A percentile compares a stretch with the other conserved stretches of the same genome.
phyloP scores from a whole-genome alignment of 1,284 basidiomycete genomes.

The Naganishia cerealis region DNA sequence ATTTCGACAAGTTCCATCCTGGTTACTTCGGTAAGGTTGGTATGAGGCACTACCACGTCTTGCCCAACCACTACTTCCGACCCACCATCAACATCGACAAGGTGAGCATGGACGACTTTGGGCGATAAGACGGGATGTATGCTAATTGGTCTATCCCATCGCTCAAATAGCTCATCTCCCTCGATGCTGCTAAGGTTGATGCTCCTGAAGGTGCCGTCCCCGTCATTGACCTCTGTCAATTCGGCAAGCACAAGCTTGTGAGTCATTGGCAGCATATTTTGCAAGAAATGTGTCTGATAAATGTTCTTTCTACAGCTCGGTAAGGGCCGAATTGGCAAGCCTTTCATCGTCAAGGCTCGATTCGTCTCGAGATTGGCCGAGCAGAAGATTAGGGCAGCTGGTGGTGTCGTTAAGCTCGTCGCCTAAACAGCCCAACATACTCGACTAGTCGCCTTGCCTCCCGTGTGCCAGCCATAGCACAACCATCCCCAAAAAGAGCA shows the following conservation, averaged over 20 bases:
- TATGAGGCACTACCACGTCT: conserved; percentile 98
- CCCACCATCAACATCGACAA: conserved; percentile 98
- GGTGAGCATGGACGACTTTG: conserved; percentile 44
- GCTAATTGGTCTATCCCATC: not conserved
- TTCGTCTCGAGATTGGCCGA: conserved; percentile 87
- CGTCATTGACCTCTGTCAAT: conserved; percentile 80
- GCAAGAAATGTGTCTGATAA: not conserved
- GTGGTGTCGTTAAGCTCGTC: conserved; percentile 85
- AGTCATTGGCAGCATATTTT: conserved; percentile 30
- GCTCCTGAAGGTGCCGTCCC: conserved; percentile 66
- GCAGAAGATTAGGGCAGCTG: conserved; percentile 77
- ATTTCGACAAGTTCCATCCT: conserved; percentile 68
- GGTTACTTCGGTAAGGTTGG: conserved; percentile 99
- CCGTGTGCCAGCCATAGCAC: conserved; percentile 8
- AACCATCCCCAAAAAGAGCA: conserved; percentile 21
- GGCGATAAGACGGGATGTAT: not conserved
- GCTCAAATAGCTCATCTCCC: conserved; percentile 49
- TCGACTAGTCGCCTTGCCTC: conserved; percentile 7
- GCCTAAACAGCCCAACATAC: conserved; percentile 61
- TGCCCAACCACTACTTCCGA: conserved; percentile 84
- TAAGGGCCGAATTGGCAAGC: conserved; percentile 57
- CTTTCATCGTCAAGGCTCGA: conserved; percentile 94
- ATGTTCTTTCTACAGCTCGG: conserved; percentile 44
- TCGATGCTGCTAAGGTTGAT: conserved; percentile 55
- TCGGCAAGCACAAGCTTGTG: conserved; percentile 84